phyloP scores from a whole-genome alignment of 805 yeast genomes.

The Wickerhamiella kazuoi region DNA sequence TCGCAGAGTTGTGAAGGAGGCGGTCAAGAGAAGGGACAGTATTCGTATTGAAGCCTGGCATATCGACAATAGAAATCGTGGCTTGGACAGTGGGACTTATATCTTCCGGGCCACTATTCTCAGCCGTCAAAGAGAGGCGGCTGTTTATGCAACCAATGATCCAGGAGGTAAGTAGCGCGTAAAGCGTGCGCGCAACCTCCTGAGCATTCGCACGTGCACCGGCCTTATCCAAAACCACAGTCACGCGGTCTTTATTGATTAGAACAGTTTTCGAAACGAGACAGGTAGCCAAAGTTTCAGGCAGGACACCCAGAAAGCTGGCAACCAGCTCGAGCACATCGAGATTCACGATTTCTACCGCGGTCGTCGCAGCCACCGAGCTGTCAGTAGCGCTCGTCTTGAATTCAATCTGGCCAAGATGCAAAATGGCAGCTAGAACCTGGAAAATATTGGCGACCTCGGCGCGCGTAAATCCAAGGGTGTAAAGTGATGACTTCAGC shows the following conservation, averaged over 20 bases:
- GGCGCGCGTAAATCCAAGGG: constrained; percentile 29
- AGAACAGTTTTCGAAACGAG: constrained; percentile 24
- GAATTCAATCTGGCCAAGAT: constrained; percentile 26
- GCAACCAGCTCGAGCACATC: constrained; percentile 22
- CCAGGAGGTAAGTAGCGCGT: constrained; percentile 24
- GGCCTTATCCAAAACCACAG: constrained; percentile 24
- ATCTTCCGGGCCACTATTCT: constrained; percentile 12
- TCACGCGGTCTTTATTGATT: constrained; percentile 24
- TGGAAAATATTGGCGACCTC: constrained; percentile 34
- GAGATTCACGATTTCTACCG: constrained; percentile 21
- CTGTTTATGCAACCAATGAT: constrained; percentile 23
- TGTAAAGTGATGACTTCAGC: constrained; percentile 31
- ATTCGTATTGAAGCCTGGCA: constrained; percentile 25
- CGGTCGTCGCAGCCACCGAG: constrained; percentile 21
- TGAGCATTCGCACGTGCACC: constrained; percentile 28
- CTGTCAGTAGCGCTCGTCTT: constrained; percentile 18
- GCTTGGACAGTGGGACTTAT: constrained; percentile 16
- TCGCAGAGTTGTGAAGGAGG: constrained; percentile 26
- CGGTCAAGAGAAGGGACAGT: constrained; percentile 22
- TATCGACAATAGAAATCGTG: constrained; percentile 24
- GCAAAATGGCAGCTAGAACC: constrained; percentile 28
- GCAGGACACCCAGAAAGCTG: constrained; percentile 24
- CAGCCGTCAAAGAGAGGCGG: constrained; percentile 14
- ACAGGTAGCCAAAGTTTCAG: constrained; percentile 23
- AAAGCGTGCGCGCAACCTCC: constrained; percentile 25